phyloP scores from a whole-genome alignment of 202 grass and related monocot genomes.

The Panicum virgatum region DNA sequence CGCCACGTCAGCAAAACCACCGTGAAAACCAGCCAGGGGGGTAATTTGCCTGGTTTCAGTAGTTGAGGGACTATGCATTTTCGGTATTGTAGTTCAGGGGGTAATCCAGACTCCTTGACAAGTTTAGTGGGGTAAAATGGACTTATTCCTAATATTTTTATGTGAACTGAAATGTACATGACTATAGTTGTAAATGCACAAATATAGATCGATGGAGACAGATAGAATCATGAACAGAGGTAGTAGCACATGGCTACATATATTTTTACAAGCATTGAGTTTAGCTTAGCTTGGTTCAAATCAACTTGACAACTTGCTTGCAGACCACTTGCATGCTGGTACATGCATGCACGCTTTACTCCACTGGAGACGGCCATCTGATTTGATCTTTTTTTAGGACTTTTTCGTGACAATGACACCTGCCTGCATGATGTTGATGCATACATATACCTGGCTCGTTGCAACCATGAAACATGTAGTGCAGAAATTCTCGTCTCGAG shows the following conservation, averaged over 20 bases:
- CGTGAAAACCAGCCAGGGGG: too few species aligned
- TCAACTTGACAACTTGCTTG: background rate
- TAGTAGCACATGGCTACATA: background rate
- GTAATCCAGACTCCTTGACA: too few species aligned
- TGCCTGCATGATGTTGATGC: background rate
- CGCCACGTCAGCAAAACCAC: too few species aligned
- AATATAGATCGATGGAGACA: background rate
- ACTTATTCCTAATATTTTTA: too few species aligned
- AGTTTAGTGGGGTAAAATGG: too few species aligned
- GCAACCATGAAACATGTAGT: slow-evolving; percentile 21
- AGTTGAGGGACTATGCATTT: too few species aligned
- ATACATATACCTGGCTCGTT: background rate
- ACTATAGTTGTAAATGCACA: background rate
- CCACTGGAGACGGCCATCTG: background rate
- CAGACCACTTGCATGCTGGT: slow-evolving; percentile 10
- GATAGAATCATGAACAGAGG: background rate
- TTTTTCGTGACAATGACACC: background rate
- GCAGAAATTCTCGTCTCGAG: slow-evolving; percentile 22
- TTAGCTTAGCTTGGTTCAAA: background rate
- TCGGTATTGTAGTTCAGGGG: too few species aligned
- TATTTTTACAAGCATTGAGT: background rate
- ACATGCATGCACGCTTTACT: background rate
- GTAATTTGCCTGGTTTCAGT: too few species aligned
- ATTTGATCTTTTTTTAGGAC: background rate
- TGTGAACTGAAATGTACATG: background rate